phyloP scores from a whole-genome alignment of 495 filamentous ascomycete genomes.

The Daldinia caldariorum region DNA sequence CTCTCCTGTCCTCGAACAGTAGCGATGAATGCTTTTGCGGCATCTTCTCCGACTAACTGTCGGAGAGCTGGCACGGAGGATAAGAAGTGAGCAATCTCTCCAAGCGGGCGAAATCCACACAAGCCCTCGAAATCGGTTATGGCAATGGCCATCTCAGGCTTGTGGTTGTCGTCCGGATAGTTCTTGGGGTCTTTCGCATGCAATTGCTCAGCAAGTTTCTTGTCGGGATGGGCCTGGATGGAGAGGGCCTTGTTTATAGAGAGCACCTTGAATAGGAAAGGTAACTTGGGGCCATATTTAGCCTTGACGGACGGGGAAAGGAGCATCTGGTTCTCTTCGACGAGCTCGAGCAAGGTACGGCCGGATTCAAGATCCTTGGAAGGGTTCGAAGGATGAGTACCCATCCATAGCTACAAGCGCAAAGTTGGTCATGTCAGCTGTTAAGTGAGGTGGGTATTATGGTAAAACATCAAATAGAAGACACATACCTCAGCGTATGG shows the following conservation, averaged over 20 bases:
- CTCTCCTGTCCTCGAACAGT: conserved; percentile 70
- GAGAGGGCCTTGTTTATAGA: conserved; percentile 93
- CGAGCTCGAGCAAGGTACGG: conserved; percentile 87
- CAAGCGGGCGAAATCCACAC: conserved; percentile 91
- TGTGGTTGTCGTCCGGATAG: conserved; percentile 99
- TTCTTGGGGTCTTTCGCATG: conserved; percentile 89
- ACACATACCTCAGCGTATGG: conserved; percentile 85
- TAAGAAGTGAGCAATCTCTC: conserved; percentile 88
- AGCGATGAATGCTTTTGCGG: conserved; percentile 73
- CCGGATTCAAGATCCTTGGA: conserved; percentile 88
- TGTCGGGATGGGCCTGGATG: conserved; percentile 98
- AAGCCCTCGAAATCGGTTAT: conserved; percentile 95
- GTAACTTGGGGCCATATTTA: conserved; percentile 80
- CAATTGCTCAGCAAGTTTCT: conserved; percentile 91
- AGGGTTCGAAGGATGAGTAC: conserved; percentile 93
- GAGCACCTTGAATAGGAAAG: conserved; percentile 97
- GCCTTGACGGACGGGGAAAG: conserved; percentile 75
- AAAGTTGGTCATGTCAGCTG: conserved; percentile 24
- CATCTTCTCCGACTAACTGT: conserved; percentile 75
- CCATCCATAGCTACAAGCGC: conserved; percentile 90
- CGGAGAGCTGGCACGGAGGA: conserved; percentile 75
- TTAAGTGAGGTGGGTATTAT: neutral
- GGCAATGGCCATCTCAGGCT: conserved; percentile 98
- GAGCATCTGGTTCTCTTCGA: conserved; percentile 86
- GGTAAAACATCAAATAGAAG: neutral